Percentiles rank a stretch among this genome's conserved stretches.
Evolutionary conservation across 1,139 yeast species (phyloP).

Genomic region (Pichia sp.): DNA sequence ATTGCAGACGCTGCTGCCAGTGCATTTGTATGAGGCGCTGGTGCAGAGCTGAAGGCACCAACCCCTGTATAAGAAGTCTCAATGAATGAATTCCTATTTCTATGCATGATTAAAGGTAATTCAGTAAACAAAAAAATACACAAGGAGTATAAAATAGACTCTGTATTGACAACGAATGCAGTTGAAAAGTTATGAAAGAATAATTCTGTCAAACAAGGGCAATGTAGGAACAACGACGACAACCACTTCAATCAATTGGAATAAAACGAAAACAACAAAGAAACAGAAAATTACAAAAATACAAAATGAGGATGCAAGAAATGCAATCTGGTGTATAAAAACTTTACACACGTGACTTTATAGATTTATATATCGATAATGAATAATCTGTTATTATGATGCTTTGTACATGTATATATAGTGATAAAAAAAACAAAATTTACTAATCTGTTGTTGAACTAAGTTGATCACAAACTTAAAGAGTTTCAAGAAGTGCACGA

Average conservation of each 20-base stretch:
- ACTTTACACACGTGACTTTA: not conserved
- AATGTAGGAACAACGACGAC: not conserved
- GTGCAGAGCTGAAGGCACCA: constrained; percentile 18
- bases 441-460: too few relatives aligned
- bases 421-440: too few relatives aligned
- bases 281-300: not conserved
- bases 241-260: not conserved
- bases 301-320: not conserved
- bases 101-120: constrained; percentile 3
- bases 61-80: constrained; percentile 27
- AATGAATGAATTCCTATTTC: constrained; percentile 9
- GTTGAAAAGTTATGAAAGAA: not conserved
- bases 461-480: not conserved
- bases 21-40: constrained; percentile 27
- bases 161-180: not conserved
- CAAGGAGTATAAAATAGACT: too few relatives aligned
- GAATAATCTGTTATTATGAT: too few relatives aligned
- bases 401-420: too few relatives aligned
- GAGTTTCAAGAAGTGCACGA: constrained; percentile 1
- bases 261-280: not conserved
- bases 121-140: not conserved
- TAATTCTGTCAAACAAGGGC: not conserved
- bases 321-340: too few relatives aligned
- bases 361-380: too few relatives aligned
- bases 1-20: constrained; percentile 33